Evolutionary conservation across 768 basidiomycete genomes (phyloP).

Genomic region (Russula foetens): DNA sequence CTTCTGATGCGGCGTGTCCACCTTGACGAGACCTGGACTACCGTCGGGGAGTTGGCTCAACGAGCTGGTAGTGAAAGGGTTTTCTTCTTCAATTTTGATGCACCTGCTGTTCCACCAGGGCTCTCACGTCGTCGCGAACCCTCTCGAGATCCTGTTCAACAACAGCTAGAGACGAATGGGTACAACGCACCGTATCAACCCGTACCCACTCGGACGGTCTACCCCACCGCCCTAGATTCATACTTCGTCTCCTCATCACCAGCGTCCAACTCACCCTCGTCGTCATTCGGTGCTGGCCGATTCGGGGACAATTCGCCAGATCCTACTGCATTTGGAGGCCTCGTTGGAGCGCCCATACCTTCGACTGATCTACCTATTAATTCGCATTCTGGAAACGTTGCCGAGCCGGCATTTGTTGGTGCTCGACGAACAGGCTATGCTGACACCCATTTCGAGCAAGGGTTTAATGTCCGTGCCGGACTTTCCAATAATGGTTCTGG

Average conservation of each 20-base stretch:
- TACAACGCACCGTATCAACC: constrained; percentile 59
- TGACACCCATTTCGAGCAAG: constrained; percentile 15
- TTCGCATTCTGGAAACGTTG: constrained; percentile 11
- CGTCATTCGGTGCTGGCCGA: constrained; percentile 56
- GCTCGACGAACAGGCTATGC: constrained; percentile 12
- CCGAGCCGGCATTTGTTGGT: constrained; percentile 1
- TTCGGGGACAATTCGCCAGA: constrained; percentile 67
- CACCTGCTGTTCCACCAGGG: constrained; percentile 44
- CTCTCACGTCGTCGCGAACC: constrained; percentile 42
- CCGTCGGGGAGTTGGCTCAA: constrained; percentile 51
- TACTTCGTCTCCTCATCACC: constrained; percentile 46
- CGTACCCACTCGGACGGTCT: constrained; percentile 50
- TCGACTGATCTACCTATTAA: constrained; percentile 10
- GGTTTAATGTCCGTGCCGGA: constrained; percentile 6
- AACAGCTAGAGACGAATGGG: constrained; percentile 30
- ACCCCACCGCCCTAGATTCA: constrained; percentile 57
- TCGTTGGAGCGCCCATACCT: constrained; percentile 30
- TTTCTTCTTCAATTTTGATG: constrained; percentile 47
- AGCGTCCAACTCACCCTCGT: constrained; percentile 63
- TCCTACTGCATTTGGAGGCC: constrained; percentile 45
- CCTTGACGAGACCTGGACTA: constrained; percentile 58
- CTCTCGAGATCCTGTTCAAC: constrained; percentile 36
- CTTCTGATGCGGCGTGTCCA: constrained; percentile 79
- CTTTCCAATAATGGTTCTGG: constrained; percentile 5
- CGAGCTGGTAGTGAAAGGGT: constrained; percentile 49